Evolutionary conservation across 2,329 filamentous ascomycete species (phyloP).

Genomic region (Cytospora schulzeri): DNA sequence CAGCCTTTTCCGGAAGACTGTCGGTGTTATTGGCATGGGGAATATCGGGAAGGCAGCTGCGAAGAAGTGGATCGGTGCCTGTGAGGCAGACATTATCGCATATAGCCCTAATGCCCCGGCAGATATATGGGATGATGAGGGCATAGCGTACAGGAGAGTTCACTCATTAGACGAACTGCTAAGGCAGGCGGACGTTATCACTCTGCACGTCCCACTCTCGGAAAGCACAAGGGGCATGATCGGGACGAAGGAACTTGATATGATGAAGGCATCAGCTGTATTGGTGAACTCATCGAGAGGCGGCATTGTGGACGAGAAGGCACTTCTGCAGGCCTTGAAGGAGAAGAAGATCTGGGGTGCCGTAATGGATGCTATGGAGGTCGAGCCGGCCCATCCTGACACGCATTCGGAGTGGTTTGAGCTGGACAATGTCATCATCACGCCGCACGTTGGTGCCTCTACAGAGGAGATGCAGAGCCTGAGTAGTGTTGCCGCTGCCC

Average conservation of each 20-base stretch:
- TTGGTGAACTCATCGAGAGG: constrained; percentile 39
- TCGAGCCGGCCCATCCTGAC: constrained; percentile 36
- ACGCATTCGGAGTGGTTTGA: constrained; percentile 34
- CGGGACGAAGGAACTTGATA: constrained; percentile 31
- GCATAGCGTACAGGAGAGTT: constrained; percentile 34
- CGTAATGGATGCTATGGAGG: constrained; percentile 35
- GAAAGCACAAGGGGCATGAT: constrained; percentile 37
- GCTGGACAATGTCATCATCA: constrained; percentile 32
- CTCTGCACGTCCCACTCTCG: constrained; percentile 38
- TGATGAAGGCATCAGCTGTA: constrained; percentile 36
- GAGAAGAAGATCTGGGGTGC: constrained; percentile 36
- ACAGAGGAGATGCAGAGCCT: constrained; percentile 24
- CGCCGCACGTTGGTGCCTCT: constrained; percentile 30
- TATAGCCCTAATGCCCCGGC: constrained; percentile 39
- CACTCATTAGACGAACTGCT: constrained; percentile 37
- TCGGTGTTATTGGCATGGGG: constrained; percentile 44
- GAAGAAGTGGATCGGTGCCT: constrained; percentile 38
- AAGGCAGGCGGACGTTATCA: constrained; percentile 37
- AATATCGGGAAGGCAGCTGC: constrained; percentile 40
- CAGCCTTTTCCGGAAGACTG: constrained; percentile 36
- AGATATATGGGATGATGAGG: constrained; percentile 26
- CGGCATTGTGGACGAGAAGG: constrained; percentile 38
- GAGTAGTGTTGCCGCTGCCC: background rate
- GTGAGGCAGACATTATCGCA: constrained; percentile 36
- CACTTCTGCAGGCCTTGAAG: constrained; percentile 33